Conservation (phyloP, 345 rosid genomes). For the Excoecaria agallocha region DNA sequence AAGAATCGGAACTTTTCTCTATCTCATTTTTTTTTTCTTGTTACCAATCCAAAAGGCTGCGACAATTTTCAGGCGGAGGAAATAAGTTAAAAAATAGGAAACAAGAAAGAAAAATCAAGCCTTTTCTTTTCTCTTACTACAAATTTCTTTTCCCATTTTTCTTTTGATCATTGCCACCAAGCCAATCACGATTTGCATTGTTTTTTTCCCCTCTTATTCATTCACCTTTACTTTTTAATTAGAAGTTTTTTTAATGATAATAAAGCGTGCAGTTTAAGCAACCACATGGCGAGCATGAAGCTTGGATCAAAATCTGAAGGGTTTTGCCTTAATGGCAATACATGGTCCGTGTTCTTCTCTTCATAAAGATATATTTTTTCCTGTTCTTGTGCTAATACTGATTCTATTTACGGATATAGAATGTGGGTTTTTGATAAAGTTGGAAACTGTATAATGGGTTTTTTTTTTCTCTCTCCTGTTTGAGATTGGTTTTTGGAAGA, state of each 20-base stretch:
- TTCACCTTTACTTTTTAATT: background rate
- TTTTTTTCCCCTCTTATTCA: background rate
- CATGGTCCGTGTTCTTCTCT: slow-evolving; percentile 47
- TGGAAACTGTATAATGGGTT: too few species aligned
- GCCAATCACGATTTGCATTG: slow-evolving; percentile 12
- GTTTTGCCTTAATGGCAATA: slow-evolving; percentile 61
- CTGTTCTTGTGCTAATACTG: background rate
- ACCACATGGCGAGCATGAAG: slow-evolving; percentile 72
- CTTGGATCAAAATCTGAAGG: slow-evolving; percentile 88
- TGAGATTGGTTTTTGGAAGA: background rate
- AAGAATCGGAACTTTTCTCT: slow-evolving; percentile 47
- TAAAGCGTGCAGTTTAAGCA: slow-evolving; percentile 10
- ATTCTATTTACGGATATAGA: slow-evolving; percentile 11
- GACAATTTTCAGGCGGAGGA: background rate
- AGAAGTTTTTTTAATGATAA: slow-evolving; percentile 15
- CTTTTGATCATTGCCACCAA: too few species aligned
- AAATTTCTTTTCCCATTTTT: background rate
- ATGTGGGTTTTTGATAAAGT: slow-evolving; percentile 13
- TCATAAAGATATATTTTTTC: background rate
- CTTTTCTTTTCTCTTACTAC: too few species aligned
- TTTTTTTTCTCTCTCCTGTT: background rate
- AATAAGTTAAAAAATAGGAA: background rate
- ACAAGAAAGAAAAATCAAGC: background rate
- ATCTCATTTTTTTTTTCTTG: background rate
- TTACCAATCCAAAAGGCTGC: slow-evolving; percentile 11